Percentiles rank a stretch among this genome's conserved stretches.
Evolutionary conservation across 2,329 filamentous ascomycete species (phyloP).

Genomic region (Arthrobotrys musiformis): DNA sequence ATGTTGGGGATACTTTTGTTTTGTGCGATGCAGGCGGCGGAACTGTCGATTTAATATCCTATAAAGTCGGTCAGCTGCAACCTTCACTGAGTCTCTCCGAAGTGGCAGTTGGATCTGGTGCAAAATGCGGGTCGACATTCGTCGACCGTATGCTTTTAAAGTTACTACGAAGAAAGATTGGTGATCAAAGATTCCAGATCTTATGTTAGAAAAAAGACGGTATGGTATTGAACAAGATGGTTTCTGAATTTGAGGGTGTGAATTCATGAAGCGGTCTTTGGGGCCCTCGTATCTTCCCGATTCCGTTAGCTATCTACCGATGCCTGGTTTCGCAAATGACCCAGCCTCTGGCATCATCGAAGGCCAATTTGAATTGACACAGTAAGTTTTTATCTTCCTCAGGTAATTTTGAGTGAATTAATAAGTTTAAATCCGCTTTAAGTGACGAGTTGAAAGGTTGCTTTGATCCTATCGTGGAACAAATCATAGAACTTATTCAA

Average conservation of each 20-base stretch:
- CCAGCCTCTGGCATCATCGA: constrained; percentile 44
- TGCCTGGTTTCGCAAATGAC: constrained; percentile 43
- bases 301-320: constrained; percentile 30
- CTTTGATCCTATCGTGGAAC: constrained; percentile 78
- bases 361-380: constrained; percentile 45
- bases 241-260: constrained; percentile 45
- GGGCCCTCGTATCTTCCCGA: constrained; percentile 32
- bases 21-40: constrained; percentile 73
- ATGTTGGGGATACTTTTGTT: constrained; percentile 67
- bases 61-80: constrained; percentile 78
- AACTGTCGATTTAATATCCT: constrained; percentile 88
- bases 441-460: constrained; percentile 76
- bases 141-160: constrained; percentile 43
- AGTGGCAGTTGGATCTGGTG: constrained; percentile 48
- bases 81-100: constrained; percentile 48
- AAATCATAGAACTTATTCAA: constrained; percentile 75
- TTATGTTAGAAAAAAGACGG: constrained; percentile 34
- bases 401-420: too few relatives aligned
- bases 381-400: constrained; percentile 36
- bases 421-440: constrained; percentile 58
- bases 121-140: constrained; percentile 48
- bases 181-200: constrained; percentile 31
- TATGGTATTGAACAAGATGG: constrained; percentile 45
- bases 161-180: constrained; percentile 34
- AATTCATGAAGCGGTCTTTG: constrained; percentile 47